phyloP scores from a whole-genome alignment of 1,284 basidiomycete species.

The Fomitopsis betulina region DNA sequence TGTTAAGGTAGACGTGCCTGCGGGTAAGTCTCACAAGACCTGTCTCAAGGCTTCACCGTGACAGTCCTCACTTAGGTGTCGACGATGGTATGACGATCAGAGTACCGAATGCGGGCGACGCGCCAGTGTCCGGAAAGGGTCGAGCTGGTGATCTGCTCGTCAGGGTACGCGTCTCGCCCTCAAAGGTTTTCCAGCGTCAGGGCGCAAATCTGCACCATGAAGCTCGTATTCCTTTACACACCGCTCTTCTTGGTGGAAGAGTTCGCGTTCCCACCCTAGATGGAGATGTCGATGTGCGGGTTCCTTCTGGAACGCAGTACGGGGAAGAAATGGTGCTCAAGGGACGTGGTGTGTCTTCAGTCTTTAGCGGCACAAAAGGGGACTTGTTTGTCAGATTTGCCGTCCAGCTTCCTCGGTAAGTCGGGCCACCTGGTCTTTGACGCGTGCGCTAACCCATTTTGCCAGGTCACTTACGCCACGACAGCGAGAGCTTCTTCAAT shows the following conservation, averaged over 20 bases:
- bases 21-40: slow-evolving; percentile 48
- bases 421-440: slow-evolving; percentile 10
- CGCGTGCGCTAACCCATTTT: slow-evolving; percentile 11
- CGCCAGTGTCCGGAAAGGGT: slow-evolving; percentile 77
- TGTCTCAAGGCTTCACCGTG: slow-evolving; percentile 12
- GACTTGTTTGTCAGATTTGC: slow-evolving; percentile 92
- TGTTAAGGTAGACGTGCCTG: slow-evolving; percentile 83
- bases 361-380: slow-evolving; percentile 69
- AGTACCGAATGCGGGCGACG: slow-evolving; percentile 83
- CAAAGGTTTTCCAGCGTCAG: slow-evolving; percentile 87
- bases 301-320: slow-evolving; percentile 92
- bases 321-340: slow-evolving; percentile 96
- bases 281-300: slow-evolving; percentile 92
- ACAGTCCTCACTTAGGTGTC: slow-evolving; percentile 53
- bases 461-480: slow-evolving; percentile 73
- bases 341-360: slow-evolving; percentile 78
- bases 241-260: slow-evolving; percentile 87
- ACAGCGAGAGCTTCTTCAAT: slow-evolving; percentile 85
- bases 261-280: slow-evolving; percentile 94
- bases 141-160: slow-evolving; percentile 84
- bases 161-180: slow-evolving; percentile 80
- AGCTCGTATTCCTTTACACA: slow-evolving; percentile 89
- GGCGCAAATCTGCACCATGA: slow-evolving; percentile 91
- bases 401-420: slow-evolving; percentile 87
- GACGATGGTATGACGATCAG: slow-evolving; percentile 97